Evolutionary conservation across 768 basidiomycete genomes (phyloP), one percentile per base, ranked within the genome.

Genomic region (Hygrophorus russula): DNA sequence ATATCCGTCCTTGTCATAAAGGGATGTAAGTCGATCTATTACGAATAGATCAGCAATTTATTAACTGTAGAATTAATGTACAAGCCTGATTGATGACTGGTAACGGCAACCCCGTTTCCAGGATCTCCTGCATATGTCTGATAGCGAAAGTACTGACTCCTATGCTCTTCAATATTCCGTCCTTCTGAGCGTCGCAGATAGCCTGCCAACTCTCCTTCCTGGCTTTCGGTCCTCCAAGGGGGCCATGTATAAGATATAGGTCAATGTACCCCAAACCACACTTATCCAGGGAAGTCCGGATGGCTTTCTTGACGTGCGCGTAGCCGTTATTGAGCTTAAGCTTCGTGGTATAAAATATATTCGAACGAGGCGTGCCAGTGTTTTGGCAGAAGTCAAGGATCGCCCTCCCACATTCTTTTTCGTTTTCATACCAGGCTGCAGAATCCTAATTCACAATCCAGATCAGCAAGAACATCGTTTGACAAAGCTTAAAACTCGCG

Each of bases 261-360:
- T 85, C 82, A 47, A 84, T 76, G 52, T 76, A 74, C 15, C 65
- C 76, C n/a, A 82, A 61, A 0, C 72, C 70, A 55, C 68, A 76
- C 41, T 57, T 60, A 18, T 71, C 56, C 14, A 84, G 56, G 2
- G 78, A 80, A 35, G 62, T 64, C 48, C 71, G 54, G 47, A 84
- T 76, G 29, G 69, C 60, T 42, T 69, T 64, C 45, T 59, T 65
- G 17, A 70, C 68, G 11, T 67, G 56, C 3, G 67, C 64, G 54
- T 78, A 76, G 18, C 70, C 69, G 32, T 62, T 54, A 58, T 84
- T 85, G 40, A 58, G 48, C 60, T 69, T 79, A 39, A 82, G 67
- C 60, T 86, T 83, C 14, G 80, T 82, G 24, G 79, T 82, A 58
- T 74, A 81, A 65, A 76, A 82, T 51, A 89, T 69, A 14, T 72